phyloP scores from a whole-genome alignment of 73 alveolate genomes.

The Symbiodinium pilosum region DNA sequence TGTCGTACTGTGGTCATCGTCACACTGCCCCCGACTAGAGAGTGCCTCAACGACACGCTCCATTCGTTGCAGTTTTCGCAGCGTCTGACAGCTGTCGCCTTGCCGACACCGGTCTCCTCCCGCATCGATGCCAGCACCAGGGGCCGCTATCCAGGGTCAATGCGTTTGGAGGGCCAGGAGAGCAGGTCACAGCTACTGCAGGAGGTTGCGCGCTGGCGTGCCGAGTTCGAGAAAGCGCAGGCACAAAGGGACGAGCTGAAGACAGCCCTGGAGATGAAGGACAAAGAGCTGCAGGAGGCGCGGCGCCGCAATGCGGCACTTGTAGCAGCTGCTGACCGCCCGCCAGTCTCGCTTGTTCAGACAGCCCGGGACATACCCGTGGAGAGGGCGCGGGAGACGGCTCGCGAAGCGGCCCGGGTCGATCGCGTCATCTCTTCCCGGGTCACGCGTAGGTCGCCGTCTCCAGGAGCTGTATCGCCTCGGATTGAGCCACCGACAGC shows the following conservation, averaged over 20 bases:
- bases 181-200: background rate
- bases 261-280: slow-evolving; percentile 12
- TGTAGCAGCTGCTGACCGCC: background rate
- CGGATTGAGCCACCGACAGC: background rate
- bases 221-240: slow-evolving; percentile 76
- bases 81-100: slow-evolving; percentile 61
- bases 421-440: background rate
- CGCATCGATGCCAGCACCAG: background rate
- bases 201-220: slow-evolving; percentile 79
- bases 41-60: slow-evolving; percentile 59
- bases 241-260: slow-evolving; percentile 58
- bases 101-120: slow-evolving; percentile 4
- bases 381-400: background rate
- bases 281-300: slow-evolving; percentile 6
- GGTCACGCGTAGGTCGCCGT: background rate
- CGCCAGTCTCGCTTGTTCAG: background rate
- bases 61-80: slow-evolving; percentile 74
- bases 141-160: background rate
- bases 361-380: background rate
- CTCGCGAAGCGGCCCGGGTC: background rate
- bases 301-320: slow-evolving; percentile 1
- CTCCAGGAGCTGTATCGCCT: background rate
- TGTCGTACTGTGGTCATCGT: slow-evolving; percentile 87
- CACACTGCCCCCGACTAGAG: slow-evolving; percentile 69
- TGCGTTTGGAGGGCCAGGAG: slow-evolving; percentile 13